A percentile compares a stretch with the other conserved stretches of the same genome.
phyloP scores from a whole-genome alignment of 179 eudicot genomes.

The Spinacia oleracea region DNA sequence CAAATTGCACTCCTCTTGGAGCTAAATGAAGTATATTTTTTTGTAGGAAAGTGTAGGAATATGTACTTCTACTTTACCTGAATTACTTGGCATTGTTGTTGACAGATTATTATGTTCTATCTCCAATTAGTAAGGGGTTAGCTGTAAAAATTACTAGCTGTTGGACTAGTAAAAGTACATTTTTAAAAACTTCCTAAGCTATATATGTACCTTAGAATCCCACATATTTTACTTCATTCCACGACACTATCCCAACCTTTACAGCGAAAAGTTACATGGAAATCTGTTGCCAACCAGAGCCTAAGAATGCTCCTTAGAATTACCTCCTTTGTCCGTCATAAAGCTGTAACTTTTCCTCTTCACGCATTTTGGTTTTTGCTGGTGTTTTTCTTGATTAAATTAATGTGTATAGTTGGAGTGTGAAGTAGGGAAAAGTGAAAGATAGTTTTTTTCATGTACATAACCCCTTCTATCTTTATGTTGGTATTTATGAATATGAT shows the following conservation, averaged over 20 bases:
- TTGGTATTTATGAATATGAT: background rate
- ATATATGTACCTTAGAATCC: no score
- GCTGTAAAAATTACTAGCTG: background rate
- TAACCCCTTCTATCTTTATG: background rate
- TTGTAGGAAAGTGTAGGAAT: background rate
- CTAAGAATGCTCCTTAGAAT: background rate
- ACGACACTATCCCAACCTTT: no score
- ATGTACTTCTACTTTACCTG: background rate
- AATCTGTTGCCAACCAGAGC: background rate
- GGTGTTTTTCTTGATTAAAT: background rate
- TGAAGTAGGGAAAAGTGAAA: background rate
- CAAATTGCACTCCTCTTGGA: no score
- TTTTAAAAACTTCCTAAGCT: no score
- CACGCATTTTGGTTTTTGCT: background rate
- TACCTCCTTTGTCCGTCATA: background rate
- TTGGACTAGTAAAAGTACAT: background rate
- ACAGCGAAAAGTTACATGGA: no score
- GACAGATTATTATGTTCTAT: no score
- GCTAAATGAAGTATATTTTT: background rate
- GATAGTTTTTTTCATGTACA: background rate
- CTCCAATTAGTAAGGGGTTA: background rate
- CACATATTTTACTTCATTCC: no score
- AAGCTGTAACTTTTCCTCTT: background rate
- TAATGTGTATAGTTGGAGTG: background rate
- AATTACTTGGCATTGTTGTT: background rate